Percentiles rank a stretch among this genome's conserved stretches.
Evolutionary conservation across 495 filamentous ascomycete genomes (phyloP).

Genomic region (Beverwykella pulmonaria): DNA sequence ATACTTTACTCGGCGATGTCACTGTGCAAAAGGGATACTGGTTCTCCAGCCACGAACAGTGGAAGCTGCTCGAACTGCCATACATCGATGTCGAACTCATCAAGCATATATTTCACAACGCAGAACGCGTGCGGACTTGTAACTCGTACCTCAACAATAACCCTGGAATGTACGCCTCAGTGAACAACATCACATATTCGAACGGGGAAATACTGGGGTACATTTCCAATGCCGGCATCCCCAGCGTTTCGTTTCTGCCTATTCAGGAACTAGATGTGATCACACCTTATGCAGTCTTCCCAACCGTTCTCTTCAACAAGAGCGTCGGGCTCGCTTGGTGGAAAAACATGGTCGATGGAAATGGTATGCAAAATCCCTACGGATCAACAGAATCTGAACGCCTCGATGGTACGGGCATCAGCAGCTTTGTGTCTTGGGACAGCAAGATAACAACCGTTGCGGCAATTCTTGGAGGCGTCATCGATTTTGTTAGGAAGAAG

Average conservation of each 20-base stretch:
- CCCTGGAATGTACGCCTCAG: slow-evolving; percentile 47
- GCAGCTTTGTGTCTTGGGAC: slow-evolving; percentile 46
- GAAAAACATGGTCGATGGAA: slow-evolving; percentile 48
- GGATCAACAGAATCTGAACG: slow-evolving; percentile 47
- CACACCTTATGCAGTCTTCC: too few relatives aligned
- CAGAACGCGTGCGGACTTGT: slow-evolving; percentile 46
- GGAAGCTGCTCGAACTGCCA: slow-evolving; percentile 49
- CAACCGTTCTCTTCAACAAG: too few relatives aligned
- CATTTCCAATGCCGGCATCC: too few relatives aligned
- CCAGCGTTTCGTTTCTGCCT: too few relatives aligned
- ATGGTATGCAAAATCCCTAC: slow-evolving; percentile 48
- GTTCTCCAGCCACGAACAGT: slow-evolving; percentile 47
- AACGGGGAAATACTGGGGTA: too few relatives aligned
- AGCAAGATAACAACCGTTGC: too few relatives aligned
- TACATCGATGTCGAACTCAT: slow-evolving; percentile 46
- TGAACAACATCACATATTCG: slow-evolving; percentile 41
- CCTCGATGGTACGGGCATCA: slow-evolving; percentile 41
- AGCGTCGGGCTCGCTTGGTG: slow-evolving; percentile 48
- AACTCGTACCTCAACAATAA: slow-evolving; percentile 42
- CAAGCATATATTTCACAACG: slow-evolving; percentile 41
- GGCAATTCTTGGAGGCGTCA: slow-evolving; percentile 44
- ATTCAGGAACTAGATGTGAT: too few relatives aligned
- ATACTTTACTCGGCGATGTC: slow-evolving; percentile 40
- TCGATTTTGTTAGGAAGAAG: slow-evolving; percentile 39
- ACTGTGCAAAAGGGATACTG: slow-evolving; percentile 44